Base-by-base conservation (phyloP, 495 filamentous ascomycete species). In the Aspergillus biplanus region DNA sequence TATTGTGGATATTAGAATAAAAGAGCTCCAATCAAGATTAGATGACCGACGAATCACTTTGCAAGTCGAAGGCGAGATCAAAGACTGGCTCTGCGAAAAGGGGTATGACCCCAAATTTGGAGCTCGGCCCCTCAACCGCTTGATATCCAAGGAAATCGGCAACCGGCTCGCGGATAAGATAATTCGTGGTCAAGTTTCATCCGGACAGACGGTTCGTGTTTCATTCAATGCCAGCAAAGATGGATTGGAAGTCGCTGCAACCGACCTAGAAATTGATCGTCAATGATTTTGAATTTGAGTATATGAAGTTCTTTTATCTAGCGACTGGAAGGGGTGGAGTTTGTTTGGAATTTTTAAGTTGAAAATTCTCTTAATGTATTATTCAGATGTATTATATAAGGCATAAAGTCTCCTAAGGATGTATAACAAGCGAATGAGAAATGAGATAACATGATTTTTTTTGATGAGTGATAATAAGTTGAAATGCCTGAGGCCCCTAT, bases 31-130 rank as follows among this genome's bases (percentile, higher is more conserved):
- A 70, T 71, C 79, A 50, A 84, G 92, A n/a, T 85, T 97, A 4
- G 87, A 92, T 67, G 92, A 97, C 69, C 86, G 93, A 37, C 86
- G 95, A 31, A 97, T 98, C 71, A 86, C 77, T 3, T 77, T 99
- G 8, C 68, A 86, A 32, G 90, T 94, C 12, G 80, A 87, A 34
- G 81, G 86, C 53, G 80, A 88, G 12, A 90, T 92, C 34, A 90
- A 90, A 65, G 77, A 87, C 46, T 97, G 95, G 95, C 83, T 98
- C 9, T 91, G 90, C 33, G 89, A 93, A 66, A 84, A 86, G 64
- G 92, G 93, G 6, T 97, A 97, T 68, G 93, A 98, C 72, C 90
- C 93, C 15, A 87, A 86, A 67, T 98, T 91, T 72, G 95, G 96
- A 61, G 95, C 95, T 21, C 82, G 96, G n/a, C 95, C 95, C 33